phyloP scores from a whole-genome alignment of 2,329 filamentous ascomycete species.

The Fusarium euwallaceae region DNA sequence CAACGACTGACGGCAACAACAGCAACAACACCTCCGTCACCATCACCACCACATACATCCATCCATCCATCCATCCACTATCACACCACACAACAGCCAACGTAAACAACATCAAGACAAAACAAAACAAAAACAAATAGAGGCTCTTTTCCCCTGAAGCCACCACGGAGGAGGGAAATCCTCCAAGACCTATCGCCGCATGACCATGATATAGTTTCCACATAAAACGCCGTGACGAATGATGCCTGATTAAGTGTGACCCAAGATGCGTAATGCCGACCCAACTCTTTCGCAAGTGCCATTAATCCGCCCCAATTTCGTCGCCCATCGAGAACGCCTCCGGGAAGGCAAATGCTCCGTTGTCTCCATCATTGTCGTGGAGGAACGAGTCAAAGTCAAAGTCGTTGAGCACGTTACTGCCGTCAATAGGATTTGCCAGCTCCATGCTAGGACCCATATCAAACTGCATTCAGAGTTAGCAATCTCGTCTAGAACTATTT shows the following conservation, averaged over 20 bases:
- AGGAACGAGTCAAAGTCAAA: constrained; percentile 79
- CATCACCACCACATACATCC: neutral
- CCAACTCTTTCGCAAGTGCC: constrained; percentile 36
- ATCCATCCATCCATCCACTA: constrained; percentile 5
- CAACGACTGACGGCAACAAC: constrained; percentile 9
- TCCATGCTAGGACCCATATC: constrained; percentile 64
- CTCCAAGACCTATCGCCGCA: constrained; percentile 54
- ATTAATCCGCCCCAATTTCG: constrained; percentile 70
- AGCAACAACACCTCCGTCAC: neutral
- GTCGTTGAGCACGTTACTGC: constrained; percentile 71
- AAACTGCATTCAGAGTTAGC: constrained; percentile 48
- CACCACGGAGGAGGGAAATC: constrained; percentile 47
- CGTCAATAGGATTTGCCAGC: constrained; percentile 67
- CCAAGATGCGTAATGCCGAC: constrained; percentile 48
- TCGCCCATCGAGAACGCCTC: constrained; percentile 65
- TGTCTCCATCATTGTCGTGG: constrained; percentile 65
- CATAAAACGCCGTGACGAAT: constrained; percentile 56
- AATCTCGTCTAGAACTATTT: constrained; percentile 11
- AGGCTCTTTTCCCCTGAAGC: constrained; percentile 51
- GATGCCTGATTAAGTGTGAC: constrained; percentile 56
- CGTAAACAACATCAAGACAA: constrained; percentile 32
- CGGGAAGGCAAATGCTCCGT: constrained; percentile 67
- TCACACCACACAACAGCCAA: constrained; percentile 33
- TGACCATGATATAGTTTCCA: constrained; percentile 57
- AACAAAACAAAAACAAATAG: constrained; percentile 40